Conservation (phyloP, 768 basidiomycete species). For the Pluteus cervinus region DNA sequence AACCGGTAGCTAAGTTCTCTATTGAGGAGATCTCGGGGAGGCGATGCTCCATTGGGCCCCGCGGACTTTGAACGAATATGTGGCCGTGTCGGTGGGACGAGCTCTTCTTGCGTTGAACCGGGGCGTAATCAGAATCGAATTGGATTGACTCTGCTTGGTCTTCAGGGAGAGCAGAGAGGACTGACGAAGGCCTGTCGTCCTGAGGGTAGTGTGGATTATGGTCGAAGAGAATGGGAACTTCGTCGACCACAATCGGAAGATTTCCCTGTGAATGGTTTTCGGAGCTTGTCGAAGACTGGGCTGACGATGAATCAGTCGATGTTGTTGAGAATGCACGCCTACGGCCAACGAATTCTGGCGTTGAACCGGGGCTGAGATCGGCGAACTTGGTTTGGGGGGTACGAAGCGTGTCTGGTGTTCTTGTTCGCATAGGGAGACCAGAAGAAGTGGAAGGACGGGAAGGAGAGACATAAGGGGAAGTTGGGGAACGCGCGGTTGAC, state of each 20-base stretch:
- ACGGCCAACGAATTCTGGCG: constrained; percentile 3
- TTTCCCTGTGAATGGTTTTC: constrained; percentile 23
- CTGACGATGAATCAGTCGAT: constrained; percentile 40
- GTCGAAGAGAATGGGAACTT: constrained; percentile 33
- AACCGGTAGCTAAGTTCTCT: too few relatives aligned
- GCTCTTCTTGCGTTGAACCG: too few relatives aligned
- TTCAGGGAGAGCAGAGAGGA: constrained; percentile 47
- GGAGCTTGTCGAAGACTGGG: constrained; percentile 29
- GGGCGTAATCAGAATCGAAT: too few relatives aligned
- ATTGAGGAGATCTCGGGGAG: too few relatives aligned
- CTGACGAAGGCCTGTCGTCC: constrained; percentile 23
- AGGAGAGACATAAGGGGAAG: too few relatives aligned
- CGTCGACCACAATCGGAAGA: constrained; percentile 30
- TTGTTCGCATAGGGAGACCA: not conserved
- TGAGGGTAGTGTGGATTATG: constrained; percentile 32
- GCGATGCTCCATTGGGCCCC: too few relatives aligned
- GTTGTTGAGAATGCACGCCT: constrained; percentile 30
- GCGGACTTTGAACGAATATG: too few relatives aligned
- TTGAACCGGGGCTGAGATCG: constrained; percentile 11
- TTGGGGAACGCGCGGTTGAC: constrained; percentile 8
- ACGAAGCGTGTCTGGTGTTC: constrained; percentile 1
- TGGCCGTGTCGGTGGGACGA: too few relatives aligned
- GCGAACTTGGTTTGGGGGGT: constrained; percentile 13
- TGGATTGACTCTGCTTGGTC: constrained; percentile 31
- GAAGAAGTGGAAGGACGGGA: too few relatives aligned